Conservation (phyloP, 352 stramenopile genomes). For the Phytopythium ostracodes region DNA sequence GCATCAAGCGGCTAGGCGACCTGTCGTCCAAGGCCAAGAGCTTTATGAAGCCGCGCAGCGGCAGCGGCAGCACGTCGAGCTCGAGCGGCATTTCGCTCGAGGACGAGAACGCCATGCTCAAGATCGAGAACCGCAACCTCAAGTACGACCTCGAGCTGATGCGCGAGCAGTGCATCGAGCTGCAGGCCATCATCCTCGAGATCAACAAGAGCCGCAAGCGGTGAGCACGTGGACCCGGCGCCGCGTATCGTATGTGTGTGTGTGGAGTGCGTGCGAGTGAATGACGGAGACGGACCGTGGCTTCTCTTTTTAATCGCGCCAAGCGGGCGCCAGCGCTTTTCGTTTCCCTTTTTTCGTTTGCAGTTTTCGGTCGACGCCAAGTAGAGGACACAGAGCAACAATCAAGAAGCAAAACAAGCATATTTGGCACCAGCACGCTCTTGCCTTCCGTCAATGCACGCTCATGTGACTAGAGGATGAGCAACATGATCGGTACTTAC, state of each 20-base stretch:
- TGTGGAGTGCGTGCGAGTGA: constrained; percentile 1
- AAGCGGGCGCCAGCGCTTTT: not conserved
- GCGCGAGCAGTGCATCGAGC: constrained; percentile 85
- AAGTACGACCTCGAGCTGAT: constrained; percentile 88
- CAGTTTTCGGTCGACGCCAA: not conserved
- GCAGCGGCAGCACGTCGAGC: constrained; percentile 60
- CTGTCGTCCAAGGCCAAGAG: constrained; percentile 64
- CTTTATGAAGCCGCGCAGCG: constrained; percentile 61
- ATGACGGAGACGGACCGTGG: not conserved
- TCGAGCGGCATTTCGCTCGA: constrained; percentile 70
- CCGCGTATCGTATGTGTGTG: constrained; percentile 6
- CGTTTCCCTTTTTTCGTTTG: not conserved
- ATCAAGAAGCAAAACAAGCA: not conserved
- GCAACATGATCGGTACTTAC: too few species aligned
- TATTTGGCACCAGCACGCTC: not conserved
- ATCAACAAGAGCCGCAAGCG: constrained; percentile 89
- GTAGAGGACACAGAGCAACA: not conserved
- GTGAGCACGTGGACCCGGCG: constrained; percentile 18
- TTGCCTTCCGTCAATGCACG: not conserved
- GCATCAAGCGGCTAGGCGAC: constrained; percentile 70
- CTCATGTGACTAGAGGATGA: too few species aligned
- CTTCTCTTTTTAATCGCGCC: constrained; percentile 1
- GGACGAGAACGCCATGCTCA: constrained; percentile 85
- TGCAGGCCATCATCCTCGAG: constrained; percentile 86
- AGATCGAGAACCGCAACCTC: constrained; percentile 85